phyloP scores from a whole-genome alignment of 2,329 filamentous ascomycete species.

The Cytospora chrysosperma region DNA sequence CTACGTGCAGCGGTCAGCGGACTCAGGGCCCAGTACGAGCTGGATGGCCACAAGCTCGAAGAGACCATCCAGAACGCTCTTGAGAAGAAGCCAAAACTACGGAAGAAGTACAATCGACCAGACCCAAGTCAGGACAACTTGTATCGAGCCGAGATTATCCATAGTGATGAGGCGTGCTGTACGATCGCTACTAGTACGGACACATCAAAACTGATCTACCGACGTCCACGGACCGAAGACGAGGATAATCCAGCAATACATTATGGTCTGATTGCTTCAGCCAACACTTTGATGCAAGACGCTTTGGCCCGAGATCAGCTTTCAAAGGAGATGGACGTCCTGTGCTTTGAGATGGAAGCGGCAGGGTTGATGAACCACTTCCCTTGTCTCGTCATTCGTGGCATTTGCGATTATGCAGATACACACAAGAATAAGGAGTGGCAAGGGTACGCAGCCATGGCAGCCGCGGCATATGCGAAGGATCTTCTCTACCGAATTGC shows the following conservation, averaged over 20 bases:
- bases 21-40: not conserved
- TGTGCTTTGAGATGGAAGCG: constrained; percentile 37
- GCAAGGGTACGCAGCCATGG: constrained; percentile 30
- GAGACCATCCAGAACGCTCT: not conserved
- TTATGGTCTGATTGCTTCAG: constrained; percentile 38
- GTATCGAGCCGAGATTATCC: not conserved
- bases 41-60: not conserved
- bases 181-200: not conserved
- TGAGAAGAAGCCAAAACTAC: not conserved
- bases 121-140: not conserved
- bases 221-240: not conserved
- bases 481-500: constrained; percentile 2
- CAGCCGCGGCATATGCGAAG: constrained; percentile 30
- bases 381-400: constrained; percentile 33
- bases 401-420: constrained; percentile 36
- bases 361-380: constrained; percentile 34
- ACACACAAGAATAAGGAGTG: constrained; percentile 30
- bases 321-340: constrained; percentile 25
- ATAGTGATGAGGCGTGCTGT: not conserved
- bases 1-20: not conserved
- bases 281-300: constrained; percentile 34
- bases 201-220: not conserved
- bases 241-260: constrained; percentile 32
- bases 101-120: not conserved
- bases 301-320: constrained; percentile 30